phyloP scores from a whole-genome alignment of 768 basidiomycete genomes.

The Pulveroboletus sp. region DNA sequence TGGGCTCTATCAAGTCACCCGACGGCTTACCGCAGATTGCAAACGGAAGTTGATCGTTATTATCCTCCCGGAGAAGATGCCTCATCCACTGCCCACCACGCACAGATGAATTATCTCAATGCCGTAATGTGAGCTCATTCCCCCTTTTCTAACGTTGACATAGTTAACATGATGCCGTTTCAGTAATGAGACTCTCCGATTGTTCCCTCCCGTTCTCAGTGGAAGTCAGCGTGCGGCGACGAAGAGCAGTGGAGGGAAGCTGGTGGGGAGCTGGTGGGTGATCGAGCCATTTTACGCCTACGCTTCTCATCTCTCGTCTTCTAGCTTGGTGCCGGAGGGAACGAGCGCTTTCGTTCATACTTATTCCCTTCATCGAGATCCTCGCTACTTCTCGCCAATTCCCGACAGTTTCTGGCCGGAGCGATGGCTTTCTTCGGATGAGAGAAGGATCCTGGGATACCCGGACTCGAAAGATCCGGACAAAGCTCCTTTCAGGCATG shows the following conservation, averaged over 20 bases:
- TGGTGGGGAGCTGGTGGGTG: constrained; percentile 40
- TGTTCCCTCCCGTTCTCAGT: constrained; percentile 47
- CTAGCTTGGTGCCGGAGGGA: constrained; percentile 43
- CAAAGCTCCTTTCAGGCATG: constrained; percentile 30
- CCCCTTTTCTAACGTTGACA: constrained; percentile 2
- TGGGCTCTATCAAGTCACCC: constrained; percentile 35
- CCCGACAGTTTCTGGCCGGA: constrained; percentile 45
- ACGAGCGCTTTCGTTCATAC: constrained; percentile 41
- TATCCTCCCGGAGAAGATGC: constrained; percentile 36
- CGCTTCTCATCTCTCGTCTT: constrained; percentile 9
- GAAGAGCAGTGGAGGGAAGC: constrained; percentile 34
- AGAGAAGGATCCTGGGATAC: constrained; percentile 23
- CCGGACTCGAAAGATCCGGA: constrained; percentile 22
- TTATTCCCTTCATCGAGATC: constrained; percentile 44
- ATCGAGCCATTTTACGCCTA: neutral
- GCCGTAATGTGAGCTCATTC: constrained; percentile 30
- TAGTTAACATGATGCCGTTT: constrained; percentile 10
- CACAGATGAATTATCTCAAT: constrained; percentile 31
- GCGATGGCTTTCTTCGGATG: constrained; percentile 37
- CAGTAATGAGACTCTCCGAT: constrained; percentile 49
- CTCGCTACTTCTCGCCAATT: constrained; percentile 43
- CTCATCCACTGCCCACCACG: constrained; percentile 27
- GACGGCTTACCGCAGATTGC: constrained; percentile 32
- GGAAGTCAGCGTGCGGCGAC: constrained; percentile 42
- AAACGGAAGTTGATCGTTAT: constrained; percentile 38